Conservation (phyloP, 148 eudicot species). For the Camellia granthamiana region DNA sequence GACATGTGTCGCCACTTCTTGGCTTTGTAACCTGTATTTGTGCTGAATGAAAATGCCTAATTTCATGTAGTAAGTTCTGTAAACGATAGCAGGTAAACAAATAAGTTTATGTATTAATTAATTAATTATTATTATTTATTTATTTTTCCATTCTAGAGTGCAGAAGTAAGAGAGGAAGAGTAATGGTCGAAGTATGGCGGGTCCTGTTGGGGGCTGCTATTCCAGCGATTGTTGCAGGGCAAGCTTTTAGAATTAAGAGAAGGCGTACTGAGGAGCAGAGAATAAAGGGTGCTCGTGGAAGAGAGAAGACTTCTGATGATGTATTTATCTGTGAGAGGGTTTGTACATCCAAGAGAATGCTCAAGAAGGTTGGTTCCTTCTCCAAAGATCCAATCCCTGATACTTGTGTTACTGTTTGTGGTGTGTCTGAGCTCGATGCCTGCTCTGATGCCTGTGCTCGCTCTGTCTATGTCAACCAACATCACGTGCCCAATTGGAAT, state of each 20-base stretch:
- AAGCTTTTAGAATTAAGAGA: constrained; percentile 51
- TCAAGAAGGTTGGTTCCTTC: constrained; percentile 59
- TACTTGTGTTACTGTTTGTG: constrained; percentile 63
- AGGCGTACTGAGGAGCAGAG: constrained; percentile 55
- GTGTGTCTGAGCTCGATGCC: constrained; percentile 62
- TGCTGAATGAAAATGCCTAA: background rate
- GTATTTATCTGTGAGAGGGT: constrained; percentile 64
- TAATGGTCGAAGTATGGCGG: constrained; percentile 68
- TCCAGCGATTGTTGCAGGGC: constrained; percentile 52
- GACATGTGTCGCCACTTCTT: background rate
- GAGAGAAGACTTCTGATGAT: constrained; percentile 53
- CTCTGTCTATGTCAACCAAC: constrained; percentile 59
- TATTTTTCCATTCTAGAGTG: background rate
- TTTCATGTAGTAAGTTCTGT: background rate
- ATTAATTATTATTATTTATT: background rate
- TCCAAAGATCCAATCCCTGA: constrained; percentile 61
- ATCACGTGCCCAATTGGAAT: constrained; percentile 68
- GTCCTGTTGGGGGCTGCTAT: constrained; percentile 54
- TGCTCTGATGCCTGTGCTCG: constrained; percentile 68
- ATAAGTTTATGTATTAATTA: background rate
- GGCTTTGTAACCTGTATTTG: background rate
- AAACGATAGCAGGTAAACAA: background rate
- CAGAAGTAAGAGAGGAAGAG: constrained; percentile 3
- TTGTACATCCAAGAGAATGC: constrained; percentile 60
- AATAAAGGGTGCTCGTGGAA: constrained; percentile 44